Percentiles rank a stretch among this genome's conserved stretches.
These are phyloP conservation scores for Clonostachys sp. DNA, from an alignment of 2,329 filamentous ascomycete species.

Conservation along the genomic window DNA sequence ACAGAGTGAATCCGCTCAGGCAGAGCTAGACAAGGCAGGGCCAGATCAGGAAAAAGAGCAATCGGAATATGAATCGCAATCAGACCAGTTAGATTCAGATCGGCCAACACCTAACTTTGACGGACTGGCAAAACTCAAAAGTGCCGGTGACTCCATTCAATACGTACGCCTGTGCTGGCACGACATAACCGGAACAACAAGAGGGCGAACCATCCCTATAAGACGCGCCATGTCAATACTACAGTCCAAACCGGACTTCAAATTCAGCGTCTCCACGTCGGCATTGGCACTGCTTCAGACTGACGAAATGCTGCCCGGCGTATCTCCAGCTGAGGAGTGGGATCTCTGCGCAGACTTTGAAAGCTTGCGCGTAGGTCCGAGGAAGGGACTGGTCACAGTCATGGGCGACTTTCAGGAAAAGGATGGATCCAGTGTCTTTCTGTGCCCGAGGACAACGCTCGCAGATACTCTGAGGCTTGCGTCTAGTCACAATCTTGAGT, in stretches of 20 bases:
- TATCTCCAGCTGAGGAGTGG: constrained; percentile 56
- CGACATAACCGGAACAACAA: neutral
- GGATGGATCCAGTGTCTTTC: constrained; percentile 38
- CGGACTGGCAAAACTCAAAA: too few species aligned
- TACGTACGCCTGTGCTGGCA: neutral
- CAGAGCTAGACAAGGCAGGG: neutral
- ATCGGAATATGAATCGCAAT: too few species aligned
- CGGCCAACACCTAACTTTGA: too few species aligned
- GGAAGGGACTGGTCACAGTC: constrained; percentile 58
- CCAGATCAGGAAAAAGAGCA: neutral
- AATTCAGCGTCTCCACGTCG: neutral
- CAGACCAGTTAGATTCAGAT: too few species aligned
- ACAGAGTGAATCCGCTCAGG: neutral
- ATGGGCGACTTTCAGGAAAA: constrained; percentile 61
- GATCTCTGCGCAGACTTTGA: constrained; percentile 61
- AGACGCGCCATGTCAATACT: neutral
- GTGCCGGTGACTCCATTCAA: neutral
- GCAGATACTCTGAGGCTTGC: constrained; percentile 48
- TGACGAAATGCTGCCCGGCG: neutral
- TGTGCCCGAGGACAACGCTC: constrained; percentile 66
- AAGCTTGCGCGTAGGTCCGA: constrained; percentile 55
- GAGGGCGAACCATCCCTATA: neutral
- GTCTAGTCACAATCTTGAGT: constrained; percentile 44
- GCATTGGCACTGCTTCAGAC: neutral
- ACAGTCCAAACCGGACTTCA: neutral